phyloP scores from a whole-genome alignment of 2,329 filamentous ascomycete genomes.

The Penicillium freii region DNA sequence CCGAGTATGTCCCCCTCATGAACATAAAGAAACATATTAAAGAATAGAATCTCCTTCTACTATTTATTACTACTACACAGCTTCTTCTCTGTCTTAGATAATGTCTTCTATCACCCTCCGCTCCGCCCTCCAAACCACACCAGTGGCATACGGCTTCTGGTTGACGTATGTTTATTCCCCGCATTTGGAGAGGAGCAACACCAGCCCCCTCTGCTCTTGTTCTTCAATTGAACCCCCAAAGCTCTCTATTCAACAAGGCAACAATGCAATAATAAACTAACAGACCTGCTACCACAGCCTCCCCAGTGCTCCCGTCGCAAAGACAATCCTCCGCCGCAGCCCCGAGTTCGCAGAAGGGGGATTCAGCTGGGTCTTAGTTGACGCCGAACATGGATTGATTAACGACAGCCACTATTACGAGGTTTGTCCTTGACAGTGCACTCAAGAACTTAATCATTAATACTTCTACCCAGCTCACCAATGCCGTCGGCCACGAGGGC shows the following conservation, averaged over 20 bases:
- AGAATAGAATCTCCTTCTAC: neutral
- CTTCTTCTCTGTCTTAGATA: neutral
- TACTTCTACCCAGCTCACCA: conserved; percentile 20
- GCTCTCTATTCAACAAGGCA: no score
- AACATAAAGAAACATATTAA: neutral
- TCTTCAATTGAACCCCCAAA: neutral
- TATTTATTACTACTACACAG: neutral
- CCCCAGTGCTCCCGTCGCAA: conserved; percentile 32
- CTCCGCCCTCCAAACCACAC: conserved; percentile 13
- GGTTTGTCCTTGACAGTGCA: conserved; percentile 12
- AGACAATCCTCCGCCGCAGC: conserved; percentile 33
- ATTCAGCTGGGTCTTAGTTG: conserved; percentile 41
- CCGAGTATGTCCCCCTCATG: conserved; percentile 4
- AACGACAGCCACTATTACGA: conserved; percentile 41
- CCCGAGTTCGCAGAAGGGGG: conserved; percentile 19
- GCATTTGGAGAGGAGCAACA: neutral
- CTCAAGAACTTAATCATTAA: neutral
- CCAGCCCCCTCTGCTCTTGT: neutral
- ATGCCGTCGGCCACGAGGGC: conserved; percentile 38
- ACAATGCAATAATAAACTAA: neutral
- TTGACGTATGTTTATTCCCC: conserved; percentile 29
- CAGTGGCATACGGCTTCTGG: conserved; percentile 34
- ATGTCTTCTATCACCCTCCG: conserved; percentile 13
- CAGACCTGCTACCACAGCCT: conserved; percentile 18
- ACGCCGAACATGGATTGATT: conserved; percentile 43